Conservation (phyloP, 345 rosid genomes). For the Alliaria petiolata region DNA sequence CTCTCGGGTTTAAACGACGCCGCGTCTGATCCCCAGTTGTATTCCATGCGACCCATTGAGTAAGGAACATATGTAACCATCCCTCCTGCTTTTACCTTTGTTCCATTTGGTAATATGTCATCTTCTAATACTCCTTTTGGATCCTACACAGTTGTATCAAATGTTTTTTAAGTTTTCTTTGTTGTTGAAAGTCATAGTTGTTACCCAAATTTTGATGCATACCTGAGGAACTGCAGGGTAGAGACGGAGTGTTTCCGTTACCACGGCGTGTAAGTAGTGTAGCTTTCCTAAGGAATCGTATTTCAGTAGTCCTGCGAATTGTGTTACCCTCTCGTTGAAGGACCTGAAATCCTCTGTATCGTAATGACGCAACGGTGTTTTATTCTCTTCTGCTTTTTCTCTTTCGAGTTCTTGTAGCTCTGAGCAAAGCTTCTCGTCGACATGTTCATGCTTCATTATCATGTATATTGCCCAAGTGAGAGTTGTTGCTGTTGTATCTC, state of each 20-base stretch:
- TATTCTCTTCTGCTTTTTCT: conserved; percentile 53
- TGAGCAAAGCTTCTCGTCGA: conserved; percentile 59
- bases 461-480: conserved; percentile 87
- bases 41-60: conserved; percentile 95
- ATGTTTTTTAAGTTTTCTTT: neutral
- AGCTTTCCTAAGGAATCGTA: conserved; percentile 72
- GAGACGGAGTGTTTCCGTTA: conserved; percentile 84
- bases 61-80: conserved; percentile 98
- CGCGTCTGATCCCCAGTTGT: conserved; percentile 93
- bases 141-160: conserved; percentile 43
- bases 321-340: conserved; percentile 49
- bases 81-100: conserved; percentile 90
- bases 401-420: conserved; percentile 69
- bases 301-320: conserved; percentile 57
- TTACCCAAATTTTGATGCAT: neutral
- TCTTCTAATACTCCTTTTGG: conserved; percentile 82
- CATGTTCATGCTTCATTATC: conserved; percentile 56
- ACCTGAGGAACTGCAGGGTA: conserved; percentile 98
- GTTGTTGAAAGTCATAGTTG: neutral
- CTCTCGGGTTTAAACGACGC: conserved; percentile 78
- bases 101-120: conserved; percentile 86
- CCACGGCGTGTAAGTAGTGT: conserved; percentile 77
- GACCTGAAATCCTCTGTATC: conserved; percentile 42
- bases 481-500: conserved; percentile 96
- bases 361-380: conserved; percentile 34